A percentile compares a stretch with the other conserved stretches of the same genome.
These are phyloP conservation scores for Euclidium syriacum DNA, from an alignment of 345 rosid genomes.

Conservation along the genomic window DNA sequence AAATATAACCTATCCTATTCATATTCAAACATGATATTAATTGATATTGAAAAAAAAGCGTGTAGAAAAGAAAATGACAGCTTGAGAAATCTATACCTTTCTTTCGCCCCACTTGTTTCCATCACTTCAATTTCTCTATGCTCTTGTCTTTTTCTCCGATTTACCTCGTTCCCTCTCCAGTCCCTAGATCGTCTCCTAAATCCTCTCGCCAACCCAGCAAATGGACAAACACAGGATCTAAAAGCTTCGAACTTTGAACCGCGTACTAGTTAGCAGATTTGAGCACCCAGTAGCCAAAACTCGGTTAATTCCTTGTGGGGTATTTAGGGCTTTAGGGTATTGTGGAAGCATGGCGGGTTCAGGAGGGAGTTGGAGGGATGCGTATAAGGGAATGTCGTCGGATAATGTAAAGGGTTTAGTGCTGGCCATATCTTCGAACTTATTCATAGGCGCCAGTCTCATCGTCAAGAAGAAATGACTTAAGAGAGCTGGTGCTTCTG, in stretches of 20 bases:
- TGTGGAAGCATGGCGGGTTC: constrained; percentile 16
- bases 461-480: constrained; percentile 79
- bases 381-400: constrained; percentile 58
- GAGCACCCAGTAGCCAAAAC: constrained; percentile 19
- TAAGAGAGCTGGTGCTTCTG: constrained; percentile 66
- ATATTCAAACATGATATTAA: too few relatives aligned
- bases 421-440: constrained; percentile 66
- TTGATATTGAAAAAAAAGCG: too few relatives aligned
- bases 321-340: constrained; percentile 7
- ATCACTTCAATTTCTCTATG: not conserved
- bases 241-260: constrained; percentile 10
- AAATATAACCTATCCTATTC: too few relatives aligned
- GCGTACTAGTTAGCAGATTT: not conserved
- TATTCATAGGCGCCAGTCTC: constrained; percentile 80
- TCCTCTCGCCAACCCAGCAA: constrained; percentile 4
- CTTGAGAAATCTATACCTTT: not conserved
- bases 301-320: not conserved
- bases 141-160: constrained; percentile 4
- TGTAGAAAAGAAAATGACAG: not conserved
- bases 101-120: not conserved
- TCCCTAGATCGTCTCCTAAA: too few relatives aligned
- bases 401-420: constrained; percentile 74
- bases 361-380: constrained; percentile 37
- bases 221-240: constrained; percentile 15
- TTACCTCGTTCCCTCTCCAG: not conserved